Base-by-base conservation (phyloP, 176 grass and related monocot genomes). In the sorghum (Sorghum bicolor) region DNA sequence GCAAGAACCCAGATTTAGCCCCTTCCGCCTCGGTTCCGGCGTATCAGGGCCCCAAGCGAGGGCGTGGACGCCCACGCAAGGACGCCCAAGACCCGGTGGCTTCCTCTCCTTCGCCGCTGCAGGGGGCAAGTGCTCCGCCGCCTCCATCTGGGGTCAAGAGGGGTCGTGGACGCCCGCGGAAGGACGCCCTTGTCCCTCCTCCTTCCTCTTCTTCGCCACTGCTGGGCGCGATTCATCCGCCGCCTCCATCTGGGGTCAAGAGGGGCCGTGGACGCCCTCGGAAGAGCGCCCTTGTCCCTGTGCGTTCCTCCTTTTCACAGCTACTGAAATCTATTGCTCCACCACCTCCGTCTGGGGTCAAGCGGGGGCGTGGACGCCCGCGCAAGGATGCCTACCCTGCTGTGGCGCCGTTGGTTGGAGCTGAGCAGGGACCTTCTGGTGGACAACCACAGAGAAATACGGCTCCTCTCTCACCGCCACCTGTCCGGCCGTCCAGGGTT, bases 291-390 rank as follows among this genome's bases (percentile, higher is more conserved):
- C 14, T 45, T 4, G 43, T 32, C 3, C 25, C 71, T 4, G 43
- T 32, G 26, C 15, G 16, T 31, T 30, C 15, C 15, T 43, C 41
- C 0, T 74, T 29, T 50, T 48, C 26, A 1, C 43, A 5, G 15
- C 71, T 74, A 15, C 71, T 9, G 43, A 0, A 3, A 48, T 8
- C 14, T 9, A 31, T 75, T 28, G 72, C n/a, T 68, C 72, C 1
- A 0, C 33, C 9, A 2, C 45, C 13, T 14, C 16, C 66, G 11
- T 32, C 39, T n/a, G 64, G 22, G 30, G 44, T 70, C 11, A 85
- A 85, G 79, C 61, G 78, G n/a, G 78, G 74, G 3, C 82, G 53
- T 4, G 76, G 77, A 14, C 77, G 87, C 6, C 87, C 87, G 10
- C 70, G 19, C 17, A 84, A 76, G 53, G 44, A 58, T 22, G 6